Percentiles rank a stretch among this genome's conserved stretches.
Evolutionary conservation across 2,329 filamentous ascomycete species (phyloP).

Genomic region (Ceratocystis cubensis): DNA sequence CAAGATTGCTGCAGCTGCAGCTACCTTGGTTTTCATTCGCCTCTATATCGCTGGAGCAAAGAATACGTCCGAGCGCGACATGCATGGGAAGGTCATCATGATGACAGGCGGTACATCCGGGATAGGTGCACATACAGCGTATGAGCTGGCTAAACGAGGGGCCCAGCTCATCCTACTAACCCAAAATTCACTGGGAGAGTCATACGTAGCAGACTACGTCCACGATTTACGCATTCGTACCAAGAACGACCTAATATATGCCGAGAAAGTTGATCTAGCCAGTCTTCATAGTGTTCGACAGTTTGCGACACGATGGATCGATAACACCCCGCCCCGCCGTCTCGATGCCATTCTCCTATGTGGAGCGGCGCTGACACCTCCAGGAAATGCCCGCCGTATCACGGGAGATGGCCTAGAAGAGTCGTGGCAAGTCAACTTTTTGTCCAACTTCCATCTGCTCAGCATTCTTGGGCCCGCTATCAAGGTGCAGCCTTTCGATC

Average conservation of each 20-base stretch:
- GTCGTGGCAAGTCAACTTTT: conserved; percentile 89
- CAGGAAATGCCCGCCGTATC: conserved; percentile 44
- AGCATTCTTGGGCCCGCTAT: conserved; percentile 84
- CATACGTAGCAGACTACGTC: conserved; percentile 85
- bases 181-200: conserved; percentile 64
- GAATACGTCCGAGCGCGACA: conserved; percentile 64
- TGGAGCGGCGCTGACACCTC: conserved; percentile 63
- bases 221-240: conserved; percentile 69
- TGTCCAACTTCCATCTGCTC: conserved; percentile 89
- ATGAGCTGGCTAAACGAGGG: conserved; percentile 64
- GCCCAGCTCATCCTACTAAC: conserved; percentile 87
- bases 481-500: conserved; percentile 79
- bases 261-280: conserved; percentile 82
- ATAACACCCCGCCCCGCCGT: conserved; percentile 78
- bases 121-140: conserved; percentile 66
- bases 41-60: conserved; percentile 61
- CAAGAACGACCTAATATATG: conserved; percentile 79
- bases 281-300: conserved; percentile 81
- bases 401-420: conserved; percentile 74
- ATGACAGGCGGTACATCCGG: conserved; percentile 92
- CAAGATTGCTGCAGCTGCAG: conserved; percentile 30
- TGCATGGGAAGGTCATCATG: conserved; percentile 90
- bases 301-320: conserved; percentile 96
- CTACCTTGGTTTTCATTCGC: conserved; percentile 44
- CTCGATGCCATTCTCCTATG: conserved; percentile 87